Evolutionary conservation across 2,329 filamentous ascomycete genomes (phyloP).

Genomic region (Pestalotiopsis sp.): DNA sequence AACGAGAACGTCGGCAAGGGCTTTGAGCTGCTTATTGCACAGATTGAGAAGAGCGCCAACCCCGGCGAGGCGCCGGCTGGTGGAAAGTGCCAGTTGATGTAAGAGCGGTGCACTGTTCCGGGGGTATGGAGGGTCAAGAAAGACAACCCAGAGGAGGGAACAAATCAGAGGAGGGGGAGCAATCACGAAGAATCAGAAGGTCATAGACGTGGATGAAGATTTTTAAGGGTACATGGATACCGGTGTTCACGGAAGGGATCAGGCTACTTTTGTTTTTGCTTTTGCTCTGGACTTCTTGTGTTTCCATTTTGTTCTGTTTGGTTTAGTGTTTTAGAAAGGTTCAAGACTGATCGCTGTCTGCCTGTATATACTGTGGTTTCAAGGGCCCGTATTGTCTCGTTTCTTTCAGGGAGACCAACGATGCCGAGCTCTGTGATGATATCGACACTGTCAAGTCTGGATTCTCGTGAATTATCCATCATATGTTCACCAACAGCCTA

Average conservation of each 20-base stretch:
- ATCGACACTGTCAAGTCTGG: background rate
- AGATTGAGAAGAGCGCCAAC: conserved; percentile 94
- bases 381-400: background rate
- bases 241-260: conserved; percentile 3
- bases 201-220: conserved; percentile 3
- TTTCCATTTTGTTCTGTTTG: conserved; percentile 2
- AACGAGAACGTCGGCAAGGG: conserved; percentile 91
- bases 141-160: background rate
- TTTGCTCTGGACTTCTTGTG: conserved; percentile 11
- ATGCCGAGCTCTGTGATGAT: background rate
- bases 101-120: conserved; percentile 17
- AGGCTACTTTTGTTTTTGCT: conserved; percentile 1
- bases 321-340: background rate
- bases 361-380: conserved; percentile 10
- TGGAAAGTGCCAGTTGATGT: conserved; percentile 87
- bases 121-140: background rate
- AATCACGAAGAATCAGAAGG: background rate
- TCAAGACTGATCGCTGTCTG: background rate
- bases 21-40: conserved; percentile 90
- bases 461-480: too few species aligned
- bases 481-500: too few species aligned
- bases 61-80: conserved; percentile 79
- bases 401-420: background rate
- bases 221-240: background rate
- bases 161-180: background rate